Base-by-base conservation (phyloP, 148 eudicot genomes). In the Nepenthes gracilis region DNA sequence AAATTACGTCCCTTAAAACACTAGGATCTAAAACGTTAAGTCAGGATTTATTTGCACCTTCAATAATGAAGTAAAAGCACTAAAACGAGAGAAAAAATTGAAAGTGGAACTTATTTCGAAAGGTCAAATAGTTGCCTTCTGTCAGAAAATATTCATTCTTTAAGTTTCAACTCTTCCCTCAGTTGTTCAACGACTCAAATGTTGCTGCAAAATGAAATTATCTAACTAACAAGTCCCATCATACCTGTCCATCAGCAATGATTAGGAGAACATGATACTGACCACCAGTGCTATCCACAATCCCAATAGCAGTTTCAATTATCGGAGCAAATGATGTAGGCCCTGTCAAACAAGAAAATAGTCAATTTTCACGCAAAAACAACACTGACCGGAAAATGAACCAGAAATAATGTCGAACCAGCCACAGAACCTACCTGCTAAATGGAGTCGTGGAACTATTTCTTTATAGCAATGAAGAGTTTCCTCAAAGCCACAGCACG, bases 171-270 rank as follows among this genome's bases (percentile, higher is more conserved):
- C 23, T 23, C 23, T 23, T 23, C 23, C 23, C 23, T 23, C 23
- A 23, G 23, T 23, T 23, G 23, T 23, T 23, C 23, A 23, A 23
- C 23, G 23, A 23, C 23, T 23, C 23, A 23, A 23, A 23, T 23
- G 23, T 23, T 23, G 23, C 23, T 23, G 23, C 23, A 45, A 11
- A 45, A 45, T 6, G 48, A 45, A 45, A 45, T 45, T 6, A 45
- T 33, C 51, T 37, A 35, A 55, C 37, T 67, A 38, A 49, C 10
- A 10, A 36, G n/a, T 5, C 48, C 48, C 47, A 32, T 36, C 13
- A 15, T 15, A 76, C 80, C 74, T 76, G 80, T 37, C 80, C 80
- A 76, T 76, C 80, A 61, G 75, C 79, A 63, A 75, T 71, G 51
- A 75, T 75, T 35, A 75, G 59, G 7, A 75, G 68, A 35, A 71